Evolutionary conservation across 73 alveolate species (phyloP), one percentile per base, ranked within the genome.

Genomic region (Uronychia binucleata): DNA sequence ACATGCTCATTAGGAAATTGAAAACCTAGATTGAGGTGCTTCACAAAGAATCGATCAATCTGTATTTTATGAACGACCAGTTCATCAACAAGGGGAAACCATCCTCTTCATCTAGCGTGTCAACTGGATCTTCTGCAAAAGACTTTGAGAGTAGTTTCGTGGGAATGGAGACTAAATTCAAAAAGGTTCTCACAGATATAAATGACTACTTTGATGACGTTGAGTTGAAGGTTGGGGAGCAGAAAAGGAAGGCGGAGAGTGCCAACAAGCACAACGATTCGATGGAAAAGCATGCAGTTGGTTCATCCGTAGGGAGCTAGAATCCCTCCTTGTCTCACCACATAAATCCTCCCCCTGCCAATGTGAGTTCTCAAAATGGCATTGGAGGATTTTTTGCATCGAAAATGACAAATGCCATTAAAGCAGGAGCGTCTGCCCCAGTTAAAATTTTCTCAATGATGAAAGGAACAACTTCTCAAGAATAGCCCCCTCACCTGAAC

Each of bases 261-360:
- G 67, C n/a, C 19, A 19, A 19, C 5, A 46, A 46, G 5, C 67
- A 46, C 5, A 46, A 46, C n/a, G 67, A 46, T 46, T 46, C n/a
- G n/a, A 5, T 46, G 67, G 67, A 19, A 11, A 46, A 46, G 19
- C n/a, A n/a, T n/a, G n/a, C n/a, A n/a, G n/a, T n/a, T n/a, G n/a
- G n/a, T n/a, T n/a, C n/a, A n/a, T n/a, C n/a, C n/a, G n/a, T 46
- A 46, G 67, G 67, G 67, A 19, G 67, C 67, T 46, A 46, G 67
- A 46, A 19, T 11, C 67, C 67, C 67, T 19, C 67, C n/a, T n/a
- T n/a, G n/a, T n/a, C n/a, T n/a, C n/a, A n/a, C n/a, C n/a, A n/a
- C n/a, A n/a, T n/a, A n/a, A n/a, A n/a, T n/a, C n/a, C n/a, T n/a
- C n/a, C n/a, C n/a, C n/a, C n/a, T n/a, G n/a, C n/a, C n/a, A n/a